These are phyloP conservation scores for Pelargonium australe DNA, from an alignment of 441 rosid species.

Conservation along the genomic window DNA sequence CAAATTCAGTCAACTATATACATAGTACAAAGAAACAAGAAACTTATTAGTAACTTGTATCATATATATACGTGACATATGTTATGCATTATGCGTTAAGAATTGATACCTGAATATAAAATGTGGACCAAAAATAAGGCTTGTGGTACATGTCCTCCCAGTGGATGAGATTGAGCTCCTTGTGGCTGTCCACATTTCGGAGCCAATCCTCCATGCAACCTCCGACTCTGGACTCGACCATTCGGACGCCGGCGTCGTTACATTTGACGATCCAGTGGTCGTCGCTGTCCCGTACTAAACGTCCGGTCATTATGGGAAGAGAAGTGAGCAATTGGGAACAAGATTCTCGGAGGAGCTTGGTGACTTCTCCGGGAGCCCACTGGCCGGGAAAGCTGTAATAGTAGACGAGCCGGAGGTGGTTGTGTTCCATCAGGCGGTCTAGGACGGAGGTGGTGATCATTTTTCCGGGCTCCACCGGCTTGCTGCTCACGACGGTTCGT, in stretches of 20 bases:
- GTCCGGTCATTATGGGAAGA: slow-evolving; percentile 48
- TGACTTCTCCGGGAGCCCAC: slow-evolving; percentile 34
- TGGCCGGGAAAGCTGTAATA: slow-evolving; percentile 28
- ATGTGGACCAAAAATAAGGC: slow-evolving; percentile 67
- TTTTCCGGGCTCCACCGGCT: slow-evolving; percentile 37
- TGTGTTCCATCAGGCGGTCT: slow-evolving; percentile 57
- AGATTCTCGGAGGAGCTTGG: slow-evolving; percentile 41
- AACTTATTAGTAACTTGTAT: too few relatives aligned
- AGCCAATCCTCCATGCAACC: slow-evolving; percentile 62
- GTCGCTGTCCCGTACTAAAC: slow-evolving; percentile 33
- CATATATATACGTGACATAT: background rate
- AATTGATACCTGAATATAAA: slow-evolving; percentile 41
- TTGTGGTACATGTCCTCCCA: slow-evolving; percentile 61
- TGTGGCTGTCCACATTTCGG: slow-evolving; percentile 37
- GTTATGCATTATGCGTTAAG: too few relatives aligned
- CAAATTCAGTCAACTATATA: slow-evolving; percentile 62
- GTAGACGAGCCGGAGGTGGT: slow-evolving; percentile 39
- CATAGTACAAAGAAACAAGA: background rate
- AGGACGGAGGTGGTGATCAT: slow-evolving; percentile 40
- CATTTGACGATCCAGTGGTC: slow-evolving; percentile 54
- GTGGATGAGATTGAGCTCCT: slow-evolving; percentile 49
- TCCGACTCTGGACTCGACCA: slow-evolving; percentile 48
- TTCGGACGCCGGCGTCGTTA: slow-evolving; percentile 64
- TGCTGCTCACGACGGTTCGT: slow-evolving; percentile 62
- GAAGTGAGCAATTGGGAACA: slow-evolving; percentile 37